phyloP scores from a whole-genome alignment of 106 monocot genomes.

The Xerophyta viscosa region DNA sequence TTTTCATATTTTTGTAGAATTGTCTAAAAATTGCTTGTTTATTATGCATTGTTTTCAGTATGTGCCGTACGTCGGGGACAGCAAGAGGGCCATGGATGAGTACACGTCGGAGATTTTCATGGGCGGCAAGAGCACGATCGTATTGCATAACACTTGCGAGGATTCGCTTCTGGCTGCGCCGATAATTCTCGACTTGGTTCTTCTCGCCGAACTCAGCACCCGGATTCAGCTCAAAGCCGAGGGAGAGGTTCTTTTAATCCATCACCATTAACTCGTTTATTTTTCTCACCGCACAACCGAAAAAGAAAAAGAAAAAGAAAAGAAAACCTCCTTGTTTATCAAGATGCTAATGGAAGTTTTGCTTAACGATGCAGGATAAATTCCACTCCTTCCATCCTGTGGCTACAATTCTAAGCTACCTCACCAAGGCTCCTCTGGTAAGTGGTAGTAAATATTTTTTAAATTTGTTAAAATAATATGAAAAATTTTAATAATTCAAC shows the following conservation, averaged over 20 bases:
- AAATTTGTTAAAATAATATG: no score
- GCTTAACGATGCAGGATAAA: slow-evolving; percentile 46
- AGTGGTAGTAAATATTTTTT: slow-evolving; percentile 4
- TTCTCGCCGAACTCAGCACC: slow-evolving; percentile 84
- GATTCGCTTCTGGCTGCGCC: slow-evolving; percentile 91
- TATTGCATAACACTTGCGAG: slow-evolving; percentile 96
- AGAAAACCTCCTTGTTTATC: no score
- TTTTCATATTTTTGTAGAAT: no score
- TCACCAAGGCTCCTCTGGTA: slow-evolving; percentile 91
- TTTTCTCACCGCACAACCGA: no score
- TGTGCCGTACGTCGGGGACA: slow-evolving; percentile 94
- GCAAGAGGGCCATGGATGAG: slow-evolving; percentile 97
- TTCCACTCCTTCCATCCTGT: slow-evolving; percentile 99
- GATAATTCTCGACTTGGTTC: slow-evolving; percentile 86
- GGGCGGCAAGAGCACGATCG: slow-evolving; percentile 86
- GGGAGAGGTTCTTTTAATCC: slow-evolving; percentile 43
- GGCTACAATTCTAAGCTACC: slow-evolving; percentile 90
- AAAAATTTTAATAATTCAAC: no score
- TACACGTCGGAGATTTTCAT: slow-evolving; percentile 99
- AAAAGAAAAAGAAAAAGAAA: no score
- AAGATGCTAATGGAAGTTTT: no score
- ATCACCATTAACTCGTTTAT: no score
- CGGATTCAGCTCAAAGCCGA: slow-evolving; percentile 94
- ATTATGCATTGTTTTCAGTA: slow-evolving; percentile 34
- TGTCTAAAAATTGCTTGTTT: background rate